phyloP scores from a whole-genome alignment of 805 yeast species.

The Saccharomycopsis schoenii region DNA sequence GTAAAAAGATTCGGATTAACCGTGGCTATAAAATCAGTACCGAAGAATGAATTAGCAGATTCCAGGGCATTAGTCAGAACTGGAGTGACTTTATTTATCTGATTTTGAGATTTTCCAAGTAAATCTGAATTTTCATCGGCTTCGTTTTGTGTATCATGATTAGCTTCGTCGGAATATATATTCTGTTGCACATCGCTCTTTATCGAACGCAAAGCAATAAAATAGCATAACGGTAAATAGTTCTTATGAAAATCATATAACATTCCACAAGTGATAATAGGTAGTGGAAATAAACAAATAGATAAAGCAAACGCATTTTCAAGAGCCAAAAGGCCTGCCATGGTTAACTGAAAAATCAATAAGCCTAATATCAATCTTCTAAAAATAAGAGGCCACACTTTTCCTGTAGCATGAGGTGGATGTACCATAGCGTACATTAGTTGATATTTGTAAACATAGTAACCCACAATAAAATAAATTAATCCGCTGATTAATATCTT shows the following conservation, averaged over 20 bases:
- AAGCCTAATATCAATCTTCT: conserved; percentile 76
- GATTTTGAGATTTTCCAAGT: background rate
- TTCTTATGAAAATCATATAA: conserved; percentile 76
- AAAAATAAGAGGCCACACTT: conserved; percentile 87
- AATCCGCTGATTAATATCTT: conserved; percentile 79
- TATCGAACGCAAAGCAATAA: conserved; percentile 81
- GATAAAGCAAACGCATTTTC: conserved; percentile 75
- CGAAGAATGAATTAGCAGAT: background rate
- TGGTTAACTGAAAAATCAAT: conserved; percentile 76
- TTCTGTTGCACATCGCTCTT: conserved; percentile 22
- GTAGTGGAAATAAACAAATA: conserved; percentile 63
- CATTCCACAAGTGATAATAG: conserved; percentile 53
- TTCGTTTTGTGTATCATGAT: background rate
- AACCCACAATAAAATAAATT: conserved; percentile 75
- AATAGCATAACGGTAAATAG: conserved; percentile 70
- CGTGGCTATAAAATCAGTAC: conserved; percentile 13
- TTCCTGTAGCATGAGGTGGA: conserved; percentile 94
- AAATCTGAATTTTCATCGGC: background rate
- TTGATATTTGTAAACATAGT: conserved; percentile 84
- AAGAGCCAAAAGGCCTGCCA: conserved; percentile 82
- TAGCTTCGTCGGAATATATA: conserved; percentile 4
- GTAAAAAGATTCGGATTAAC: conserved; percentile 13
- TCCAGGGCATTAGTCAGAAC: conserved; percentile 14
- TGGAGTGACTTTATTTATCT: conserved; percentile 3
- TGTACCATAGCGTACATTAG: conserved; percentile 84